Percentiles rank a stretch among this genome's conserved stretches.
phyloP scores from a whole-genome alignment of 371 early-diverging fungal species.

The Mucor piriformis region DNA sequence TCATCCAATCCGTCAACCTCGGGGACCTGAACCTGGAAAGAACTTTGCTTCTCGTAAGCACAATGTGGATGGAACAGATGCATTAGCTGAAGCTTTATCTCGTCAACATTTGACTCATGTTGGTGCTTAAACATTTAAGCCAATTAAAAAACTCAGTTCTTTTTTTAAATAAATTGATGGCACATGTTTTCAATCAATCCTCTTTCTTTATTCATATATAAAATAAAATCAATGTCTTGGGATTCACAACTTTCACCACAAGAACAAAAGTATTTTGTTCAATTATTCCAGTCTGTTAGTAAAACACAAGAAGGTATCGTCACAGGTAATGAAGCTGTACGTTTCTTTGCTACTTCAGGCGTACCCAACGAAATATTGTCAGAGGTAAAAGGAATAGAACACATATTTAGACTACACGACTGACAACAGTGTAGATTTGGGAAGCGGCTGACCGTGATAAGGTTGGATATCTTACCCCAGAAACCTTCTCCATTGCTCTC shows the following conservation, averaged over 20 bases:
- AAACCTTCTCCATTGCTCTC: constrained; percentile 35
- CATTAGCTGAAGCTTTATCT: constrained; percentile 21
- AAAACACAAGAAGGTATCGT: constrained; percentile 65
- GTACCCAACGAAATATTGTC: constrained; percentile 74
- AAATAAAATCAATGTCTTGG: constrained; percentile 30
- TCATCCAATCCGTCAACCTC: constrained; percentile 65
- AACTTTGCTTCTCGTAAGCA: constrained; percentile 49
- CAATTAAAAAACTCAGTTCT: neutral
- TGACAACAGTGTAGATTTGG: constrained; percentile 56
- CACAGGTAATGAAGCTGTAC: constrained; percentile 78
- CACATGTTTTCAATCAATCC: neutral
- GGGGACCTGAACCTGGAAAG: constrained; percentile 61
- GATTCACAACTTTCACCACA: constrained; percentile 59
- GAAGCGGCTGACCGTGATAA: constrained; percentile 38
- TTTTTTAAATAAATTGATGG: no score
- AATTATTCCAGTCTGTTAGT: constrained; percentile 71
- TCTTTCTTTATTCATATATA: constrained; percentile 4
- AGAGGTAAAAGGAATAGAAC: constrained; percentile 49
- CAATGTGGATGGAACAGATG: constrained; percentile 10
- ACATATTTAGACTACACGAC: neutral
- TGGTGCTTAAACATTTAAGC: constrained; percentile 17
- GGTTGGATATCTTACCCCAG: constrained; percentile 33
- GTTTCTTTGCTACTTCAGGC: constrained; percentile 82
- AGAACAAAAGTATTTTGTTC: constrained; percentile 68
- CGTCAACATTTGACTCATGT: constrained; percentile 25